A percentile compares a stretch with the other conserved stretches of the same genome.
Conservation (phyloP, 2,329 filamentous ascomycete species). For the Chaetomium sp. region DNA sequence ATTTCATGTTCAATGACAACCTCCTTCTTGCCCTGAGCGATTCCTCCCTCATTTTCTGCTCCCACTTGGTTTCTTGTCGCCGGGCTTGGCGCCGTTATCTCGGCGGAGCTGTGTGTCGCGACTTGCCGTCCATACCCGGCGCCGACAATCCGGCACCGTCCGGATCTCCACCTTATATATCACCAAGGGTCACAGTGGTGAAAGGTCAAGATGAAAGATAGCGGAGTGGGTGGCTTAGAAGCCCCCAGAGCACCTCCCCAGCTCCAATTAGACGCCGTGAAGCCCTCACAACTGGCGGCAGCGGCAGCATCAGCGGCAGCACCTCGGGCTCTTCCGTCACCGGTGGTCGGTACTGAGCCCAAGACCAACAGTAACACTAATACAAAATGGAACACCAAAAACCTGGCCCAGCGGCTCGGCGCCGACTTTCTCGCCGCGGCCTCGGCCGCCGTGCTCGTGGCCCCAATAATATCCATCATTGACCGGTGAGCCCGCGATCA, state of each 20-base stretch:
- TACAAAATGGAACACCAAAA: slow-evolving; percentile 74
- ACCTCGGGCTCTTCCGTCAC: slow-evolving; percentile 5
- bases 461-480: slow-evolving; percentile 84
- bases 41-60: background rate
- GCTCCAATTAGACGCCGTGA: slow-evolving; percentile 16
- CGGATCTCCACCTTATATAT: background rate
- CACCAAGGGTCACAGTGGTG: background rate
- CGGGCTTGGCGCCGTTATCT: slow-evolving; percentile 6
- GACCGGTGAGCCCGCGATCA: slow-evolving; percentile 64
- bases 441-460: slow-evolving; percentile 73
- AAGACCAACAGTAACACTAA: background rate
- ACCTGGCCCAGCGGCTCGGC: slow-evolving; percentile 66
- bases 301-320: slow-evolving; percentile 9
- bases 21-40: background rate
- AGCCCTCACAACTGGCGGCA: slow-evolving; percentile 7
- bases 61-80: background rate
- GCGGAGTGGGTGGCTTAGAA: slow-evolving; percentile 19
- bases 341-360: slow-evolving; percentile 1
- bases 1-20: slow-evolving; percentile 8
- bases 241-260: slow-evolving; percentile 5
- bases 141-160: background rate
- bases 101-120: slow-evolving; percentile 3
- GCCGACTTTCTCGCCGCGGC: slow-evolving; percentile 70
- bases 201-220: slow-evolving; percentile 22
- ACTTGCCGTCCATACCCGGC: background rate